Base-by-base conservation (phyloP, 345 rosid genomes). In the Dipteronia dyeriana region DNA sequence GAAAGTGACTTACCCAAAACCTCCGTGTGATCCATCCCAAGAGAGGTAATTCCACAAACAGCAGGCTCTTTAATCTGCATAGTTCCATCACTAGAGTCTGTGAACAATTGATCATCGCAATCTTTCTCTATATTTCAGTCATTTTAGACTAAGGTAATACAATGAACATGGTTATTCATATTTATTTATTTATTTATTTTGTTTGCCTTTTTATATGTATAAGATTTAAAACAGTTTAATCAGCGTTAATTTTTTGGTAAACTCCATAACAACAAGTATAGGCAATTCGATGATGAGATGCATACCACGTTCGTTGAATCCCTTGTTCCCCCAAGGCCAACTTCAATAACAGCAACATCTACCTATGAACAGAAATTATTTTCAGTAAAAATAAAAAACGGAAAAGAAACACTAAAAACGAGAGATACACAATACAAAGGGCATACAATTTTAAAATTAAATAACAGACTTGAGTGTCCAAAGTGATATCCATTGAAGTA, bases 231-330 rank as follows among this genome's bases (percentile, higher is more conserved):
- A 26, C 25, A 41, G 63, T 59, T 59, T 59, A 57, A 64, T 39
- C 9, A 76, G 20, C n/a, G 19, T 7, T 3, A 54, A 22, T 64
- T 29, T 57, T 53, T 7, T 54, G 29, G 67, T 23, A 2, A 64
- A 56, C 56, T 39, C 53, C 41, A 57, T 60, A 60, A 71, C 7
- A 66, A 51, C 31, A 20, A 22, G 2, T 7, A 10, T 2, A 29
- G 72, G 20, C 38, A n/a, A 45, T 23, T 68, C 31, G 13, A 47
- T 16, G 78, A 80, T 67, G 62, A 80, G 84, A 77, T 43, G 70
- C 86, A 70, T 84, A 94, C 98, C 90, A 91, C 98, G 73, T 92
- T 92, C 59, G 98, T 92, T 62, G 98, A 86, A 83, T 94, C 98
- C 2, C 49, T 84, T 71, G 26, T 76, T 38, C 97, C 98, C 26